phyloP scores from a whole-genome alignment of 2,329 filamentous ascomycete species.

The Tothia fuscella region DNA sequence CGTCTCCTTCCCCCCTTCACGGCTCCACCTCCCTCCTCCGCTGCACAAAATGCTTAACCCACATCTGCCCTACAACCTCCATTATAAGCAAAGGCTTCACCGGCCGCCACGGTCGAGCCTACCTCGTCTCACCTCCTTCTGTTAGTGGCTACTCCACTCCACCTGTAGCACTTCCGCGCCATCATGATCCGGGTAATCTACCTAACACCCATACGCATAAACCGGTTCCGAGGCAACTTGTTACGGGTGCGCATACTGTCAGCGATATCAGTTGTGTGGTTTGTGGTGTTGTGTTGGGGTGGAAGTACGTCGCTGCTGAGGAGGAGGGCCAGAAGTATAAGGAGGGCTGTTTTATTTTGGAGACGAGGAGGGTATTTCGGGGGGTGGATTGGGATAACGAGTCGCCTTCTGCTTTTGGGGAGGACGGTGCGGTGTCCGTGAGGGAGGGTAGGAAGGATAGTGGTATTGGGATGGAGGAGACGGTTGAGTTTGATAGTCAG shows the following conservation, averaged over 20 bases:
- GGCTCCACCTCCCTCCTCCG: slow-evolving; percentile 43
- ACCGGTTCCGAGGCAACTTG: slow-evolving; percentile 45
- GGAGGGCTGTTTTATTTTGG: slow-evolving; percentile 54
- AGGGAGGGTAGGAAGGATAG: slow-evolving; percentile 8
- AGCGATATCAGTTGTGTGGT: slow-evolving; percentile 45
- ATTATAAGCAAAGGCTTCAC: slow-evolving; percentile 56
- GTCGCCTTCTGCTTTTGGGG: too few relatives aligned
- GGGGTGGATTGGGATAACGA: slow-evolving; percentile 42
- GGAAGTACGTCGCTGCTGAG: slow-evolving; percentile 53
- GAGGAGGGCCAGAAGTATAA: slow-evolving; percentile 52
- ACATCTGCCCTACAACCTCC: slow-evolving; percentile 46
- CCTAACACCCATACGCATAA: slow-evolving; percentile 48
- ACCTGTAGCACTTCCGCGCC: slow-evolving; percentile 13
- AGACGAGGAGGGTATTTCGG: slow-evolving; percentile 43
- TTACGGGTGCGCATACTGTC: slow-evolving; percentile 52
- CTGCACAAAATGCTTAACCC: slow-evolving; percentile 46
- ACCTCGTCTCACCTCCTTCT: slow-evolving; percentile 42
- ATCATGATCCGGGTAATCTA: slow-evolving; percentile 27
- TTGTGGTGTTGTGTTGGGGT: slow-evolving; percentile 46
- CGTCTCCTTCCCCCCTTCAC: slow-evolving; percentile 21
- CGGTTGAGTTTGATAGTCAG: slow-evolving; percentile 49
- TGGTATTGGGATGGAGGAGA: slow-evolving; percentile 12
- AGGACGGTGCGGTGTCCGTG: slow-evolving; percentile 13
- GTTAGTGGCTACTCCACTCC: slow-evolving; percentile 14
- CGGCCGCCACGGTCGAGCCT: slow-evolving; percentile 51